Conservation (phyloP, 176 grass and related monocot species). For the Paspalum notatum region DNA sequence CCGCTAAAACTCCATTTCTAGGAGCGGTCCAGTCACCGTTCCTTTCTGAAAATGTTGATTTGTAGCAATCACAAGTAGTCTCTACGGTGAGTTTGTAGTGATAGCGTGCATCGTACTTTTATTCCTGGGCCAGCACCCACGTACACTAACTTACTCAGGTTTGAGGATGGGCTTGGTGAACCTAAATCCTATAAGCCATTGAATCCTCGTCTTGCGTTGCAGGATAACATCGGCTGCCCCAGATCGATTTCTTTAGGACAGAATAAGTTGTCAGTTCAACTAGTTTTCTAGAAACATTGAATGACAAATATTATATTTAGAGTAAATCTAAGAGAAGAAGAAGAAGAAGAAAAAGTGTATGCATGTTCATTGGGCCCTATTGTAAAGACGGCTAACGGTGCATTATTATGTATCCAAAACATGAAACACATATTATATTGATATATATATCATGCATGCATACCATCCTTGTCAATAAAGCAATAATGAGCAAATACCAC, state of each 20-base stretch:
- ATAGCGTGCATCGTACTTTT: too few relatives aligned
- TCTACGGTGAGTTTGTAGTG: too few relatives aligned
- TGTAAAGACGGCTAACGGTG: slow-evolving; percentile 9
- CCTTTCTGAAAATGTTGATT: too few relatives aligned
- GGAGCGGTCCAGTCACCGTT: too few relatives aligned
- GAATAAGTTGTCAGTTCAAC: background rate
- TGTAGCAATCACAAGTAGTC: too few relatives aligned
- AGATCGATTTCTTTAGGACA: background rate
- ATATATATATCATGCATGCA: background rate
- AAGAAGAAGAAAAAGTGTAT: background rate
- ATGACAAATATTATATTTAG: background rate
- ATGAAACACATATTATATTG: background rate
- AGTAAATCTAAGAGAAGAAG: background rate
- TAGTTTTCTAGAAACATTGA: background rate
- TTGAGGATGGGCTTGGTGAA: too few relatives aligned
- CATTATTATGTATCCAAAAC: slow-evolving; percentile 27
- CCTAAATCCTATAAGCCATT: too few relatives aligned
- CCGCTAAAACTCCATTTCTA: too few relatives aligned
- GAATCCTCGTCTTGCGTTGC: too few relatives aligned
- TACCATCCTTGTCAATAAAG: background rate
- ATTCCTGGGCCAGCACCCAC: too few relatives aligned
- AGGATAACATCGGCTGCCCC: too few relatives aligned
- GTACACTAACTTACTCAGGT: too few relatives aligned
- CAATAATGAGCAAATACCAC: background rate
- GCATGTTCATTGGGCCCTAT: slow-evolving; percentile 10